phyloP scores from a whole-genome alignment of 257 asterid genomes.

The Solanum corneliomulleri region DNA sequence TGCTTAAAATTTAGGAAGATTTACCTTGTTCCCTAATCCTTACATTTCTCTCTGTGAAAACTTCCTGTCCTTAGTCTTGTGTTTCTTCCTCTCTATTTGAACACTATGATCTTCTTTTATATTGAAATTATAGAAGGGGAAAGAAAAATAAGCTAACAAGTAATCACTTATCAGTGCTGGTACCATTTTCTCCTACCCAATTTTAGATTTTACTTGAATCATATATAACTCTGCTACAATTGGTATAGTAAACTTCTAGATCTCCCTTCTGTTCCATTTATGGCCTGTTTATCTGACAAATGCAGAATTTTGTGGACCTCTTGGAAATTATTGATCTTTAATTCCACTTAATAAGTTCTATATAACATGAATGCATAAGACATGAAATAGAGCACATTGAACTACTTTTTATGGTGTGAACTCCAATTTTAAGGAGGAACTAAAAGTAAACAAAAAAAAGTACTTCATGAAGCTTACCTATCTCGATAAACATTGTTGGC shows the following conservation, averaged over 20 bases:
- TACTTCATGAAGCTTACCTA: conserved; percentile 31
- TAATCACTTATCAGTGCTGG: not conserved
- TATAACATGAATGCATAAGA: not conserved
- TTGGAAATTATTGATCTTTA: not conserved
- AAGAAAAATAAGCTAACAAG: not conserved
- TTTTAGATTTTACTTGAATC: not conserved
- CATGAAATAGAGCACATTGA: not conserved
- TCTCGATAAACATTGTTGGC: conserved; percentile 87
- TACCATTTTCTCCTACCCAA: not conserved
- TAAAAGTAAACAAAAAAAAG: not conserved
- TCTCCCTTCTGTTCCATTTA: not conserved
- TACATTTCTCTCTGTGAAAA: not conserved
- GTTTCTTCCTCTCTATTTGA: not conserved
- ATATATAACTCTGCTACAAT: not conserved
- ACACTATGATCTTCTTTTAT: not conserved
- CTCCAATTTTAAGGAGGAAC: not conserved
- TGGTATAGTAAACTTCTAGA: not conserved
- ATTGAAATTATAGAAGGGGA: not conserved
- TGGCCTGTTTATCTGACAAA: not conserved
- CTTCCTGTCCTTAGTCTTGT: not conserved
- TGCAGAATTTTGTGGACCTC: not conserved
- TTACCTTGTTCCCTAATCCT: not conserved
- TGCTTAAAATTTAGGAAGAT: not conserved
- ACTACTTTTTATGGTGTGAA: not conserved
- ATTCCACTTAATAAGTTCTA: not conserved